Conservation (phyloP, 2,329 filamentous ascomycete genomes). For the Botryotinia globosa region DNA sequence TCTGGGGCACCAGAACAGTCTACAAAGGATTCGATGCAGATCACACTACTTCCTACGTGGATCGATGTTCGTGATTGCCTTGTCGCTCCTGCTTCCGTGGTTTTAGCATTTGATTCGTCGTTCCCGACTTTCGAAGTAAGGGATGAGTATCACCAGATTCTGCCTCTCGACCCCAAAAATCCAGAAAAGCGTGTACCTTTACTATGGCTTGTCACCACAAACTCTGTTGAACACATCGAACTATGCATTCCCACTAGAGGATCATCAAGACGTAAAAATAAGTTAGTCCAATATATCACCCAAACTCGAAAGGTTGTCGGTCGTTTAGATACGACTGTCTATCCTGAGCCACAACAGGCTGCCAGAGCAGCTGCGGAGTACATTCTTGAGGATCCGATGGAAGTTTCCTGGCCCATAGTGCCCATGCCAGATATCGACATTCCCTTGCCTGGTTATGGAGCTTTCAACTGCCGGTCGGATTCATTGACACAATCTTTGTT, state of each 20-base stretch:
- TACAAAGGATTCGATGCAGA: conserved; percentile 22
- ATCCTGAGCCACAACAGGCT: conserved; percentile 29
- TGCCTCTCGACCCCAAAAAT: conserved; percentile 22
- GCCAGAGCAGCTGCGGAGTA: conserved; percentile 32
- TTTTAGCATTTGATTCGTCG: conserved; percentile 32
- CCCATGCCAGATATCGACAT: conserved; percentile 31
- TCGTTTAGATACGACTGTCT: conserved; percentile 14
- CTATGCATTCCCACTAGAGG: conserved; percentile 28
- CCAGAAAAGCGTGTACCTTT: conserved; percentile 26
- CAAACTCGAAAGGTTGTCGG: conserved; percentile 31
- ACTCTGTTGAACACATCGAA: conserved; percentile 39
- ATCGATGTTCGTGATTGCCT: conserved; percentile 19
- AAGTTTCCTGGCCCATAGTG: conserved; percentile 29
- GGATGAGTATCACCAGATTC: conserved; percentile 21
- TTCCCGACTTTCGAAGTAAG: conserved; percentile 19
- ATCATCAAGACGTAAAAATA: conserved; percentile 26
- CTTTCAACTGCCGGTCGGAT: neutral
- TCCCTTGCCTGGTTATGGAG: neutral
- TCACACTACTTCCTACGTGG: conserved; percentile 34
- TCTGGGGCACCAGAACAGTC: conserved; percentile 33
- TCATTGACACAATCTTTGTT: conserved; percentile 9
- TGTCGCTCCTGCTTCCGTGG: conserved; percentile 26
- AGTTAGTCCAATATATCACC: conserved; percentile 30
- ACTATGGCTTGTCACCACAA: conserved; percentile 31
- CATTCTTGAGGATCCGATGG: conserved; percentile 20